These are phyloP conservation scores for Ballota nigra DNA, from an alignment of 257 asterid species.

Conservation along the genomic window DNA sequence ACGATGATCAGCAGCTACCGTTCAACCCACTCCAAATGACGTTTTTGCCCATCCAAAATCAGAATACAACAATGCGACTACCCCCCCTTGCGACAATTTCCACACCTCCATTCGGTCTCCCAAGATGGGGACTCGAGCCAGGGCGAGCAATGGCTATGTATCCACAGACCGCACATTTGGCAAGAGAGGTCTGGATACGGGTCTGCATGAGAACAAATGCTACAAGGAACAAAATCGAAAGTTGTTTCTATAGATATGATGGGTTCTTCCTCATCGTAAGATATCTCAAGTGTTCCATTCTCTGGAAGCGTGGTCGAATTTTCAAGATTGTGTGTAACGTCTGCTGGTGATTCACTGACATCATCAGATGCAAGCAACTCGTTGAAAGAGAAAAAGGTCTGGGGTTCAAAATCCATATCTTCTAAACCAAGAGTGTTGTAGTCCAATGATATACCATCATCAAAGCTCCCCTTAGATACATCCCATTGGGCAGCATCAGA, in stretches of 20 bases:
- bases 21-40: neutral
- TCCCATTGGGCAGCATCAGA: slow-evolving; percentile 56
- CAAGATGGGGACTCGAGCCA: slow-evolving; percentile 53
- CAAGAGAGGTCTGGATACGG: slow-evolving; percentile 77
- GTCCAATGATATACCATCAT: slow-evolving; percentile 45
- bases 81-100: slow-evolving; percentile 60
- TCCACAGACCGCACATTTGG: slow-evolving; percentile 58
- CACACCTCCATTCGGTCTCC: slow-evolving; percentile 68
- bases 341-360: slow-evolving; percentile 34
- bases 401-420: slow-evolving; percentile 83
- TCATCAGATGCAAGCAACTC: slow-evolving; percentile 80
- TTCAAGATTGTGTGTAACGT: slow-evolving; percentile 33
- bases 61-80: slow-evolving; percentile 27
- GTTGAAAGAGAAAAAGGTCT: slow-evolving; percentile 83
- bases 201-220: slow-evolving; percentile 53
- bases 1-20: neutral
- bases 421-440: slow-evolving; percentile 41
- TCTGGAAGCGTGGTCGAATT: slow-evolving; percentile 31
- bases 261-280: slow-evolving; percentile 43
- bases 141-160: slow-evolving; percentile 82
- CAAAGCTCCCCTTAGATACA: slow-evolving; percentile 42
- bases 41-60: neutral
- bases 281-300: slow-evolving; percentile 33
- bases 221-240: slow-evolving; percentile 39
- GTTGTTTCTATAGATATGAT: slow-evolving; percentile 24